Evolutionary conservation across 176 grass and related monocot species (phyloP), one percentile per base, ranked within the genome.

Genomic region (Secale cereale): DNA sequence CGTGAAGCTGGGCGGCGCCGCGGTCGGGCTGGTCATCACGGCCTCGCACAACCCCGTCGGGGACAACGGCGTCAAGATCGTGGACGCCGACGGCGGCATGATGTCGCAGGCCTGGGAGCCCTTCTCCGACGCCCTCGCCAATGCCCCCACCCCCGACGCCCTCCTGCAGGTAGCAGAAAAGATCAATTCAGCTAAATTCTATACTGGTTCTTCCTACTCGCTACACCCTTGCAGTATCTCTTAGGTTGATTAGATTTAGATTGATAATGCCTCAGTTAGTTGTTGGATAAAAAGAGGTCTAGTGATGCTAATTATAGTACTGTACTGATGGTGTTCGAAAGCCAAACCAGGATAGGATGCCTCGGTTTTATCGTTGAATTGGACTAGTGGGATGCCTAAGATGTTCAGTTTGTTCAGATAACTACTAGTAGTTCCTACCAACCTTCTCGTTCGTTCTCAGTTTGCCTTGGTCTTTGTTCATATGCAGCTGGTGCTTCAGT

Each of bases 41-140:
- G 96, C 91, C 32, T 98, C 93, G 50, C 96, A 98, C 86, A 98
- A 98, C 83, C 89, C 87, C 30, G 28, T 95, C 19, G 16, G 17
- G 45, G 93, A 98, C 68, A 98, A 98, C 33, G 93, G 96, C 78
- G 89, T 98, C 39, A 95, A 95, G 91, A 95, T 98, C 65, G 91
- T 91, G 32, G 96, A 98, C 70, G 83, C 85, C 11, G 89, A 98
- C 36, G 96, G 91, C 56, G 94, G 93, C 73, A 98, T 98, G 96
- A 84, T 98, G 93, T 72, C 68, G 10, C 93, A 92, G 87, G 52
- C 32, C 10, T 98, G 96, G 96, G 96, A 98, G 83, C 89, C 93
- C 30, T 95, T 98, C 68, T 91, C 96, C 19, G 89, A 98, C 63
- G 89, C 85, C 15, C 83, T 98, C 73, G 89, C 91, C 78, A 98